Evolutionary conservation across 2,329 filamentous ascomycete species (phyloP), one percentile per base, ranked within the genome.

Genomic region (Trichoderma pleuroti): DNA sequence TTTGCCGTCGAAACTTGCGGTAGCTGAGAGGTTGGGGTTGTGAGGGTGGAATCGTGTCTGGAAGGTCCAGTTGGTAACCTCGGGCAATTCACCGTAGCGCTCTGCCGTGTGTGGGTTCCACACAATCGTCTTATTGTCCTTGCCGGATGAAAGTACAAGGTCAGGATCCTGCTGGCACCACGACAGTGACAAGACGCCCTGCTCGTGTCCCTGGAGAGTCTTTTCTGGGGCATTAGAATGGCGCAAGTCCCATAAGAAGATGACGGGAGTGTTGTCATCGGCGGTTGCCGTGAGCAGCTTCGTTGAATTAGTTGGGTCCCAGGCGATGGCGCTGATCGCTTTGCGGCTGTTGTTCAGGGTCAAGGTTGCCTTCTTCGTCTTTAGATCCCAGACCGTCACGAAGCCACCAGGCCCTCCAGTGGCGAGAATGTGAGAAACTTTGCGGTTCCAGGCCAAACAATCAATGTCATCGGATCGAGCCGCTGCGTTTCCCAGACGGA

Each of bases 41-140:
- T 93, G 90, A 34, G 96, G 96, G 80, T 97, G 94, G 87, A 97
- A 98, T 73, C 91, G 89, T 6, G 96, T 97, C 79, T 95, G 91
- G 84, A 99, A 99, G 7, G 94, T 97, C 95, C 96, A 99, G 81
- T 98, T 99, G n/a, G 95, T 98, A 68, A 97, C 94, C 76, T 98
- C 93, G 5, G 95, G 94, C 78, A 98, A 95, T 81, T 98, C 95
- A 74, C 97, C 96, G 73, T 94, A 92, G 14, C 88, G 86, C 78
- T 96, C 90, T 67, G 95, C 95, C 3, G 92, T 97, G 77, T 96
- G 92, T 1, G 96, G 93, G 81, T 98, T 98, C 96, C 97, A 99
- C 72, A 96, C 90, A 72, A 99, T 88, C 2, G 94, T 98, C 76
- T 93, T 90, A 79, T 98, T 98, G 81, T 99, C 96, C 82, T 98